A percentile compares a stretch with the other conserved stretches of the same genome.
Evolutionary conservation across 2,329 filamentous ascomycete genomes (phyloP).

Genomic region (Trichoderma hamatum): DNA sequence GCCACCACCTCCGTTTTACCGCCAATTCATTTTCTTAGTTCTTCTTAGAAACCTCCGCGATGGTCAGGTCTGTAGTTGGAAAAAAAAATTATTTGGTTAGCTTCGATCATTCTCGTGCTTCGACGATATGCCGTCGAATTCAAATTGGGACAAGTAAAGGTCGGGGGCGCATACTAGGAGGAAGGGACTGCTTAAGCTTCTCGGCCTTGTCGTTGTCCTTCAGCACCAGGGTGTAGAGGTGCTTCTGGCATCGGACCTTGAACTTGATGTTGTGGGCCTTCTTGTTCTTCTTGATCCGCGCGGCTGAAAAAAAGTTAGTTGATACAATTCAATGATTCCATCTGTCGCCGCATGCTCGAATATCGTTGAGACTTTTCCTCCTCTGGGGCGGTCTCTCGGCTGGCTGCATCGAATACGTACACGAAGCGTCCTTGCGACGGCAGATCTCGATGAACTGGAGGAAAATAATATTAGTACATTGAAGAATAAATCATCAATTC

Average conservation of each 20-base stretch:
- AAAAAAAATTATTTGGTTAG: conserved; percentile 13
- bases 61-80: conserved; percentile 48
- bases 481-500: background rate
- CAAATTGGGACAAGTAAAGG: conserved; percentile 13
- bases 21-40: conserved; percentile 38
- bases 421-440: conserved; percentile 98
- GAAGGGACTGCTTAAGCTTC: conserved; percentile 99
- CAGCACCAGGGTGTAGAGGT: conserved; percentile 97
- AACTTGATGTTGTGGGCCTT: conserved; percentile 95
- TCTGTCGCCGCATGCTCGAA: background rate
- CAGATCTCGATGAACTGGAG: conserved; percentile 99
- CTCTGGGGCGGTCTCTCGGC: conserved; percentile 3
- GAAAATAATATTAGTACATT: conserved; percentile 39
- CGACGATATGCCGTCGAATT: background rate
- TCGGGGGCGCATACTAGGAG: conserved; percentile 74
- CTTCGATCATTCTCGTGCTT: conserved; percentile 26
- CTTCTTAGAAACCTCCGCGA: conserved; percentile 62
- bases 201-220: conserved; percentile 99
- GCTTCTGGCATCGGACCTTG: conserved; percentile 98
- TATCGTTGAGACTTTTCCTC: background rate
- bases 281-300: conserved; percentile 95
- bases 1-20: conserved; percentile 33
- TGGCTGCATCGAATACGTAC: conserved; percentile 63
- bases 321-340: conserved; percentile 32
- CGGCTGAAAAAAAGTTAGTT: conserved; percentile 58